These are phyloP conservation scores for Stephania japonica DNA, from an alignment of 164 flowering plant genomes.

Conservation along the genomic window DNA sequence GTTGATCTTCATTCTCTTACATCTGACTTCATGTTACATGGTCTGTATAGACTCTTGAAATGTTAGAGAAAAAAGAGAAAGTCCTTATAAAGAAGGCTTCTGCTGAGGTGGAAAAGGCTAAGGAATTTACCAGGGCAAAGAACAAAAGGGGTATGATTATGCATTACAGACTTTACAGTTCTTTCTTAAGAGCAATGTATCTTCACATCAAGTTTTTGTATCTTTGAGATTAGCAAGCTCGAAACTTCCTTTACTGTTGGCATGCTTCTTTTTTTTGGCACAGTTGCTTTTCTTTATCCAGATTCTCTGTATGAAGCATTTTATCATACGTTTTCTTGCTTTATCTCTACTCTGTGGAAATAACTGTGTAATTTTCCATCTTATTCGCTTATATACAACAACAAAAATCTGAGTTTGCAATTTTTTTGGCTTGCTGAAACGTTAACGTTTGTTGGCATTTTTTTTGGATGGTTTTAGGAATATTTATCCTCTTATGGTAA, in stretches of 20 bases:
- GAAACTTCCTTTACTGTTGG: neutral
- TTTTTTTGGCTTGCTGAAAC: neutral
- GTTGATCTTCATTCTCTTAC: neutral
- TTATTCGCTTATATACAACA: neutral
- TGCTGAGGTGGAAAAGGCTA: conserved; percentile 66
- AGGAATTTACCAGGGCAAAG: conserved; percentile 58
- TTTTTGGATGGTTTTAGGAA: neutral
- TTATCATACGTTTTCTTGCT: neutral
- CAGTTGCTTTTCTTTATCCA: neutral
- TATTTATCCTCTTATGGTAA: neutral
- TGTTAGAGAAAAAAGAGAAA: conserved; percentile 81
- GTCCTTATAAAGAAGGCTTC: conserved; percentile 61
- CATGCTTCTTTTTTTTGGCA: neutral
- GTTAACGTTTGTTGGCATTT: neutral
- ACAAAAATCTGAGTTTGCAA: neutral
- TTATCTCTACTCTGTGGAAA: neutral
- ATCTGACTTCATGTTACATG: neutral
- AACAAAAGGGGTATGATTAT: conserved; percentile 56
- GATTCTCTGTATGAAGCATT: neutral
- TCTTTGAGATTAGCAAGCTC: neutral
- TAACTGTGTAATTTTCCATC: neutral
- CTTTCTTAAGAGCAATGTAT: neutral
- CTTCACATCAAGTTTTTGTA: neutral
- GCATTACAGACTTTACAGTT: neutral
- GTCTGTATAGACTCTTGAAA: conserved; percentile 52